Conservation (phyloP, 768 basidiomycete genomes). For the Pisolithus marmoratus region DNA sequence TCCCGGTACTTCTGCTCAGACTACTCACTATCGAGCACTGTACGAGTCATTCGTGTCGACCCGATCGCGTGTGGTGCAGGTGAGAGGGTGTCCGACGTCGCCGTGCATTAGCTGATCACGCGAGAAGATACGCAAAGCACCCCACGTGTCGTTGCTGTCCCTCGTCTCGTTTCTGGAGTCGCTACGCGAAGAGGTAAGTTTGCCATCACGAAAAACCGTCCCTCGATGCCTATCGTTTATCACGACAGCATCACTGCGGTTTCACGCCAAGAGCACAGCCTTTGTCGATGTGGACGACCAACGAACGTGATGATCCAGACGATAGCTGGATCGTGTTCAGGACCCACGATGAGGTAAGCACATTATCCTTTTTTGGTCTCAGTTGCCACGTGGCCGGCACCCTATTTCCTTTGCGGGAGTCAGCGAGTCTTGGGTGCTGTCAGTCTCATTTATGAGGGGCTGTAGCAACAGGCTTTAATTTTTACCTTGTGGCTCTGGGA, state of each 20-base stretch:
- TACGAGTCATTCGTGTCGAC: constrained; percentile 41
- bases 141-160: constrained; percentile 16
- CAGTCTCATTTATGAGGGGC: background rate
- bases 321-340: constrained; percentile 53
- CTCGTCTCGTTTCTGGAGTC: constrained; percentile 21
- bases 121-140: constrained; percentile 19
- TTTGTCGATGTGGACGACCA: constrained; percentile 44
- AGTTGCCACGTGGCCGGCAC: constrained; percentile 1
- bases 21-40: constrained; percentile 10
- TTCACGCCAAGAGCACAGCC: constrained; percentile 19
- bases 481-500: too few species aligned
- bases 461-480: too few species aligned
- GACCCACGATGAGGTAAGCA: constrained; percentile 57
- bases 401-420: constrained; percentile 11
- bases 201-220: background rate
- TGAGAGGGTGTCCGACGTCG: constrained; percentile 23
- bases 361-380: constrained; percentile 1
- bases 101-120: background rate
- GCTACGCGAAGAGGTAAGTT: constrained; percentile 17
- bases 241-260: constrained; percentile 6
- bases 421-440: constrained; percentile 3
- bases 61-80: constrained; percentile 50
- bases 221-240: constrained; percentile 3
- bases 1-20: background rate
- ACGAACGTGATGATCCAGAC: constrained; percentile 30